Percentiles rank a stretch among this genome's conserved stretches.
phyloP scores from a whole-genome alignment of 768 basidiomycete genomes.

The Melanogaster broomeanus region DNA sequence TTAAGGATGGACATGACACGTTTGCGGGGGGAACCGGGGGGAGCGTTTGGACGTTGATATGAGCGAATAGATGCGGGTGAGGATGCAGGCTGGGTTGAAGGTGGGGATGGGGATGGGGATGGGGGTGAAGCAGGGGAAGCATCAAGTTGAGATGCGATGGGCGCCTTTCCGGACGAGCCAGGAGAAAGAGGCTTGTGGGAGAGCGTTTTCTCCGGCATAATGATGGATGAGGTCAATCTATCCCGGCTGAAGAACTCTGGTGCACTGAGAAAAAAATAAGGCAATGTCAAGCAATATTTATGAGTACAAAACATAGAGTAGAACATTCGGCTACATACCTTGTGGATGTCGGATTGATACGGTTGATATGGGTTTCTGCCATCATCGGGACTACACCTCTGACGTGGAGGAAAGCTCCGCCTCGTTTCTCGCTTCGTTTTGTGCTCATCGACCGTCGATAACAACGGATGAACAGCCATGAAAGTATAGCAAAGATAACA shows the following conservation, averaged over 20 bases:
- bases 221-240: conserved; percentile 45
- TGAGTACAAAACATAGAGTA: not conserved
- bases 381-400: conserved; percentile 6
- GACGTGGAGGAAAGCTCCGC: conserved; percentile 41
- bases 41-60: not conserved
- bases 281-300: no score
- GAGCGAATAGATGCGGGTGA: conserved; percentile 34
- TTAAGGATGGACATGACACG: conserved; percentile 20
- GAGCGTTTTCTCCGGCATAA: conserved; percentile 55
- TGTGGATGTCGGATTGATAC: not conserved
- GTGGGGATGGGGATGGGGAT: no score
- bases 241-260: conserved; percentile 41
- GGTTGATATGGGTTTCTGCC: no score
- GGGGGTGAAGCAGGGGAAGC: conserved; percentile 44
- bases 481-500: conserved; percentile 25
- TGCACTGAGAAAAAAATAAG: conserved; percentile 2
- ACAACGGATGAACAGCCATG: conserved; percentile 46
- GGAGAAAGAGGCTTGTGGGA: conserved; percentile 38
- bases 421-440: conserved; percentile 38
- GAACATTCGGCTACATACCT: conserved; percentile 11
- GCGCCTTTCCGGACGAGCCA: conserved; percentile 47
- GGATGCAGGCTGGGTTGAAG: conserved; percentile 39
- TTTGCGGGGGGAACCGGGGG: conserved; percentile 16
- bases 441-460: conserved; percentile 42
- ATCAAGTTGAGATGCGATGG: conserved; percentile 47